Evolutionary conservation across 75 land plant species (phyloP), one percentile per base, ranked within the genome.

Genomic region (Isoetes taiwanensis): DNA sequence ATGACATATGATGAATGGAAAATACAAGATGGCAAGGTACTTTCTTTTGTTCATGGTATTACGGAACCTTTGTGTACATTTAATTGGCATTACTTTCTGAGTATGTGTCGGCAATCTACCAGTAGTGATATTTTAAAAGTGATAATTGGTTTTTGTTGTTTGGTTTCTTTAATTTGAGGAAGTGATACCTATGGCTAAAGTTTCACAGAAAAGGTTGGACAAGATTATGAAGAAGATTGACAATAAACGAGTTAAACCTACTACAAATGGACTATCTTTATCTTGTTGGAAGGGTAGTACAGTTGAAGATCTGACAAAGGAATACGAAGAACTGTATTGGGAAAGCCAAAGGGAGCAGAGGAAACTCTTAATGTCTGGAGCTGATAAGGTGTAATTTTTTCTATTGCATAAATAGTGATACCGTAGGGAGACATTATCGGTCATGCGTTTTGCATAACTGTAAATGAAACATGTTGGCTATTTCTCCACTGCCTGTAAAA

Each of bases 1-100:
- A 89, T 84, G 78, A 70, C 88, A 41, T 73, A 75, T 61, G 64
- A 61, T 24, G 40, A 72, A 48, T 63, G 76, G 20, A 79, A 64
- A 61, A 58, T 83, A 55, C 76, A 78, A 26, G 28, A 61, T 80
- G 93, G 97, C 85, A 31, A 30, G 19, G 32, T 6, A 21, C 61
- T 17, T 41, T 48, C 50, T 28, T 31, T 57, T 24, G 11, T 40
- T n/a, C n/a, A n/a, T n/a, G n/a, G n/a, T n/a, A n/a, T n/a, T n/a
- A n/a, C n/a, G n/a, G n/a, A n/a, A n/a, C n/a, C n/a, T n/a, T n/a
- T n/a, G n/a, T n/a, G n/a, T n/a, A n/a, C n/a, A n/a, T n/a, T n/a
- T n/a, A n/a, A n/a, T n/a, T n/a, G n/a, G n/a, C n/a, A n/a, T n/a
- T n/a, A n/a, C n/a, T n/a, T n/a, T n/a, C n/a, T n/a, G n/a, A n/a